phyloP scores from a whole-genome alignment of 2,329 filamentous ascomycete genomes.

The Diaporthe sp. region DNA sequence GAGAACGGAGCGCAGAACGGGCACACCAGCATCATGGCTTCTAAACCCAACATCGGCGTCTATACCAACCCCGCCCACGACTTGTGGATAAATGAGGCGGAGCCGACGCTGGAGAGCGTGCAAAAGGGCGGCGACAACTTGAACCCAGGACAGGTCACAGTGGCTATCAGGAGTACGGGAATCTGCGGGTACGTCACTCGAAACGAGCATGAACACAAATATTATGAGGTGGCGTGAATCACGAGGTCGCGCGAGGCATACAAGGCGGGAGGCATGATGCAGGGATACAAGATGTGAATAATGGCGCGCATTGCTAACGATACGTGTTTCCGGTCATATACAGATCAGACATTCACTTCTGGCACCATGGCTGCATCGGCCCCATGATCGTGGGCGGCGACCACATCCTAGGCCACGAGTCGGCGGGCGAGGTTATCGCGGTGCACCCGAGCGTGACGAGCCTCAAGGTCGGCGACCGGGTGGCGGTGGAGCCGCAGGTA shows the following conservation, averaged over 20 bases:
- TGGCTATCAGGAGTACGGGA: slow-evolving; percentile 93
- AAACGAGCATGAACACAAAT: background rate
- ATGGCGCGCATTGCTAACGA: slow-evolving; percentile 30
- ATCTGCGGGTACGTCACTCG: slow-evolving; percentile 84
- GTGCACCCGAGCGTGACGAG: slow-evolving; percentile 83
- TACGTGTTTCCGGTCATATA: slow-evolving; percentile 6
- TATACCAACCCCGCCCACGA: slow-evolving; percentile 96
- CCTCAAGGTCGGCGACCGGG: slow-evolving; percentile 88
- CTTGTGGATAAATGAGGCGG: slow-evolving; percentile 86
- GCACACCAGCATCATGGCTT: slow-evolving; percentile 53
- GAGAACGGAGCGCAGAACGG: slow-evolving; percentile 35
- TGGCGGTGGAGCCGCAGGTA: slow-evolving; percentile 94
- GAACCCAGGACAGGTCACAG: slow-evolving; percentile 85
- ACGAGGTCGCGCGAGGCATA: background rate
- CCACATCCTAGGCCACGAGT: slow-evolving; percentile 96
- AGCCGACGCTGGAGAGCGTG: slow-evolving; percentile 82
- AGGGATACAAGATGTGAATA: background rate
- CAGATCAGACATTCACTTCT: slow-evolving; percentile 96
- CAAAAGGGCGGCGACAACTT: slow-evolving; percentile 75
- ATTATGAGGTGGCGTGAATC: background rate
- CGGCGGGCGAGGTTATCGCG: slow-evolving; percentile 85
- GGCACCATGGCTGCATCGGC: slow-evolving; percentile 94
- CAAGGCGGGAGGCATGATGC: background rate
- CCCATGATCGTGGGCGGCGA: slow-evolving; percentile 93
- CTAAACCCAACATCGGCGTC: slow-evolving; percentile 93